These are phyloP conservation scores for Aureobasidium mangrovei DNA, from an alignment of 2,329 filamentous ascomycete genomes.

Conservation along the genomic window DNA sequence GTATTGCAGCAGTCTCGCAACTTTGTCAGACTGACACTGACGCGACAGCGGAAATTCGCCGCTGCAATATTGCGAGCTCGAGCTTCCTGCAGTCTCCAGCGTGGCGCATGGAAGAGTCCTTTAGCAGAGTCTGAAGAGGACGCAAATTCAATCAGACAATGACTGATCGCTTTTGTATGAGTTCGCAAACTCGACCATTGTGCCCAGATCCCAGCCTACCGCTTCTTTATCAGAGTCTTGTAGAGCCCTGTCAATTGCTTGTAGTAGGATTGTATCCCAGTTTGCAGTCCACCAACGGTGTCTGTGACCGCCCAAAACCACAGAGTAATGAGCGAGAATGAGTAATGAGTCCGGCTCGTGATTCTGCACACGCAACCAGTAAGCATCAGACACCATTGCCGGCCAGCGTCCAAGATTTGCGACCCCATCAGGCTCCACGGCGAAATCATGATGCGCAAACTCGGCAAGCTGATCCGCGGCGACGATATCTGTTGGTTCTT, in stretches of 20 bases:
- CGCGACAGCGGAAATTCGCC: no score
- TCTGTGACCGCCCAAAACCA: conserved; percentile 17
- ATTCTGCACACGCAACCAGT: conserved; percentile 18
- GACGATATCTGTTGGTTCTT: conserved; percentile 7
- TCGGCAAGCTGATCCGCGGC: not conserved
- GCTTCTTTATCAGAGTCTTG: not conserved
- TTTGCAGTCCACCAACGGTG: conserved; percentile 21
- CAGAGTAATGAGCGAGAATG: conserved; percentile 18
- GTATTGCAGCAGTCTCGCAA: no score
- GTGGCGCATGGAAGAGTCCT: no score
- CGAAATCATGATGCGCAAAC: not conserved
- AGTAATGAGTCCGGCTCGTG: conserved; percentile 19
- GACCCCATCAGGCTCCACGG: conserved; percentile 13
- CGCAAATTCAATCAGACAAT: not conserved
- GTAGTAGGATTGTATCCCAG: conserved; percentile 20
- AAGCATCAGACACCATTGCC: conserved; percentile 20
- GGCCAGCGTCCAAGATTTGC: conserved; percentile 21
- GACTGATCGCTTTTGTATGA: not conserved
- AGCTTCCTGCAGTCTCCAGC: no score
- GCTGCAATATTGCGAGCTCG: no score
- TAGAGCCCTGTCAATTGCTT: conserved; percentile 16
- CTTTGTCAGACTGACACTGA: no score
- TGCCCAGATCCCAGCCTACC: not conserved
- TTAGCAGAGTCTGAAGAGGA: no score
- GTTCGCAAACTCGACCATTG: conserved; percentile 5